Percentiles rank a stretch among this genome's conserved stretches.
These are phyloP conservation scores for Phlebopus sp. DNA, from an alignment of 1,284 basidiomycete genomes.

Conservation along the genomic window DNA sequence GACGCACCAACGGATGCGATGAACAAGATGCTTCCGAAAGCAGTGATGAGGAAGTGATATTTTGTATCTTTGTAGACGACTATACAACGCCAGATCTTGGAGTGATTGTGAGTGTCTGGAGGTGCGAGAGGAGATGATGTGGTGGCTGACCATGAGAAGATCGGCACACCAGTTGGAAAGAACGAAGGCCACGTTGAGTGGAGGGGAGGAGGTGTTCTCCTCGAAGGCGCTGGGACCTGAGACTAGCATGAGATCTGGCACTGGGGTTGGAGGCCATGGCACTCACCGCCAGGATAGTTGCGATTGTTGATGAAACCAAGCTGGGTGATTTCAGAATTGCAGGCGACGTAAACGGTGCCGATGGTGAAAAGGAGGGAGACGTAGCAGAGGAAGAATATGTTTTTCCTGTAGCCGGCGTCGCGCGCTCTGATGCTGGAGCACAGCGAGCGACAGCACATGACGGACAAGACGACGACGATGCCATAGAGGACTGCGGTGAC, in stretches of 20 bases:
- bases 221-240: slow-evolving; percentile 27
- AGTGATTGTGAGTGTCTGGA: not conserved
- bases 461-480: slow-evolving; percentile 25
- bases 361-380: slow-evolving; percentile 31
- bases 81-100: slow-evolving; percentile 35
- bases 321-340: slow-evolving; percentile 28
- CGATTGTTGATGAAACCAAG: slow-evolving; percentile 35
- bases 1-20: slow-evolving; percentile 24
- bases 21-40: slow-evolving; percentile 22
- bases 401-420: slow-evolving; percentile 11
- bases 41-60: slow-evolving; percentile 16
- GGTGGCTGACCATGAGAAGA: slow-evolving; percentile 28
- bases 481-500: slow-evolving; percentile 30
- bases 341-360: slow-evolving; percentile 30
- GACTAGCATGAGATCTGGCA: not conserved
- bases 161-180: slow-evolving; percentile 34
- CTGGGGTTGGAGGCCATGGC: not conserved
- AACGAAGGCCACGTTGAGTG: slow-evolving; percentile 29
- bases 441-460: slow-evolving; percentile 29
- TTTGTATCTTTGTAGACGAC: slow-evolving; percentile 33
- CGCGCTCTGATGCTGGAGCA: slow-evolving; percentile 22
- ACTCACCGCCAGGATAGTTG: slow-evolving; percentile 34
- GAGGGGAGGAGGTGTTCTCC: slow-evolving; percentile 20
- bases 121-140: not conserved
- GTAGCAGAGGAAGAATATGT: slow-evolving; percentile 29